Base-by-base conservation (phyloP, 129 eudicot genomes). In the Chrysanthemum seticuspe region DNA sequence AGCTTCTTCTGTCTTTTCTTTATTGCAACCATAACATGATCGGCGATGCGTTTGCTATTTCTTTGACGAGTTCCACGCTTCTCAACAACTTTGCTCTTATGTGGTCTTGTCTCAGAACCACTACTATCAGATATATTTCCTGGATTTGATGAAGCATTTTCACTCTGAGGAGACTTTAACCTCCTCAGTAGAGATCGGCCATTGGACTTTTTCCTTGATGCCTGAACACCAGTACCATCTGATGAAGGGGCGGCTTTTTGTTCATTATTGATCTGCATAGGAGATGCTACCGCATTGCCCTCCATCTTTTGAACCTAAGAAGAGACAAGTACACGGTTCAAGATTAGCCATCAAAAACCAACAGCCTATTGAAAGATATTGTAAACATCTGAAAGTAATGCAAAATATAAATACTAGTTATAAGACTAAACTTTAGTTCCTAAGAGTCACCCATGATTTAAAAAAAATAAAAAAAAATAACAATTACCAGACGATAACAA, bases 401-500 rank as follows among this genome's bases (percentile, higher is more conserved):
- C 15, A 27, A 23, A 75, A 45, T 31, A 51, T 63, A 16, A 65
- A 23, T 2, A 10, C 36, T 48, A 21, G 23, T 60, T 47, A 61
- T 19, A 57, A 55, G 53, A 62, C 14, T 34, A 13, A 6, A 57
- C 62, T 51, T 3, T 59, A 60, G 48, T 13, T 68, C 15, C 44
- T n/a, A 47, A 1, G 55, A 45, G 48, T n/a, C 44, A 67, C 15
- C 18, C 36, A 62, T 49, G 36, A 63, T 31, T 4, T 69, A 27
- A 31, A 12, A 31, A 0, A 29, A 29, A 29, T 4, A 29, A 29
- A 3, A 19, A 19, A 1, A 27, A 63, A 23, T 18, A n/a, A 5
- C 12, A 65, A 21, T 70, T 95, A 95, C 99, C 97, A 47, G 79
- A 36, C 86, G 84, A 82, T 88, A 87, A 84, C 99, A 95, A 70